These are phyloP conservation scores for Hericium coralloides DNA, from an alignment of 768 basidiomycete genomes.

Conservation along the genomic window DNA sequence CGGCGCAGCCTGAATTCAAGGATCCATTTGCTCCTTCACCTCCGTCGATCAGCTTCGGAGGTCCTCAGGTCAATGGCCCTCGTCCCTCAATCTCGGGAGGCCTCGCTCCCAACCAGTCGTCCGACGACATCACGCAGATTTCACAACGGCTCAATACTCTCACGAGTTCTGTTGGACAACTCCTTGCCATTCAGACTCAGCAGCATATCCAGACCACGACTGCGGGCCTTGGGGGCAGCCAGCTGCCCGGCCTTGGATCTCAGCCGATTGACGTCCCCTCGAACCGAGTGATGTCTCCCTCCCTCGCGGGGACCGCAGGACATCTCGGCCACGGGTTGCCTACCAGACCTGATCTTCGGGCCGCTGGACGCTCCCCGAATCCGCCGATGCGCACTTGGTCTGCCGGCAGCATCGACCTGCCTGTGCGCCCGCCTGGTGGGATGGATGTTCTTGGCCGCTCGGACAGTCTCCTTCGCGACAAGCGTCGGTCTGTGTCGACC, in stretches of 20 bases:
- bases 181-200: conserved; percentile 75
- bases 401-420: conserved; percentile 68
- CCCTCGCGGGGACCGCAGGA: conserved; percentile 28
- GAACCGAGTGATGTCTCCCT: conserved; percentile 29
- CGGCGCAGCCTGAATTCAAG: conserved; percentile 59
- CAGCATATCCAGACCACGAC: conserved; percentile 27
- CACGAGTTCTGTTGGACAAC: conserved; percentile 78
- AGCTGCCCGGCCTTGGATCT: conserved; percentile 23
- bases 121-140: conserved; percentile 68
- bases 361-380: conserved; percentile 52
- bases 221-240: conserved; percentile 18
- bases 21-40: conserved; percentile 60
- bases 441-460: conserved; percentile 26
- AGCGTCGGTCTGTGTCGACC: conserved; percentile 66
- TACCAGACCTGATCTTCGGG: conserved; percentile 55
- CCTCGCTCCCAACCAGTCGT: conserved; percentile 65
- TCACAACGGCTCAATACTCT: conserved; percentile 72
- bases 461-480: conserved; percentile 45
- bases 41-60: conserved; percentile 12
- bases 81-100: conserved; percentile 58
- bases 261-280: conserved; percentile 36
- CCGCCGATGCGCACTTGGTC: conserved; percentile 81
- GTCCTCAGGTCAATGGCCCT: conserved; percentile 32
- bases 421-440: conserved; percentile 43
- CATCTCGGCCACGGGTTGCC: conserved; percentile 54